Conservation (phyloP, 495 filamentous ascomycete species). For the Neurospora tetraspora region DNA sequence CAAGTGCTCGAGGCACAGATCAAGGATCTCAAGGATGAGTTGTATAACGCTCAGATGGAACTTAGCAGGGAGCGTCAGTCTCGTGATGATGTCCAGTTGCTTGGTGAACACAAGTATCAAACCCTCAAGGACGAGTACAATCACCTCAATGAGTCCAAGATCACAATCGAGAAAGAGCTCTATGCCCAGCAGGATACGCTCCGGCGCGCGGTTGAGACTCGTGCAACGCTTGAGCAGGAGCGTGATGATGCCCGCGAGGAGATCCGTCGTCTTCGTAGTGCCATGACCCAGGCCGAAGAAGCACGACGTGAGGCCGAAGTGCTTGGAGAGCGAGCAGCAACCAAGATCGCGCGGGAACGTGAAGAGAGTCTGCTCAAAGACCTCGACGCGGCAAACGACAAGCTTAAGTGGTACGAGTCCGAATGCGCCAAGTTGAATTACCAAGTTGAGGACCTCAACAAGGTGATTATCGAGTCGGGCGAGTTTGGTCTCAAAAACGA, state of each 20-base stretch:
- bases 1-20: constrained; percentile 83
- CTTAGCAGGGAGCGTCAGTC: constrained; percentile 88
- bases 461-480: constrained; percentile 79
- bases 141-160: constrained; percentile 87
- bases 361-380: constrained; percentile 69
- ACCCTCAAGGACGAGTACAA: constrained; percentile 77
- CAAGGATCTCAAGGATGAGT: constrained; percentile 71
- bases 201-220: constrained; percentile 74
- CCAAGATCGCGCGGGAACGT: constrained; percentile 69
- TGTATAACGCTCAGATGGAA: constrained; percentile 78
- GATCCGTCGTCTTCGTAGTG: constrained; percentile 69
- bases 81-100: constrained; percentile 88
- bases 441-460: constrained; percentile 71
- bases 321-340: constrained; percentile 68
- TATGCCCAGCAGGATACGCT: constrained; percentile 95
- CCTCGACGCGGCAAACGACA: constrained; percentile 58
- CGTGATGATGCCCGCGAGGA: constrained; percentile 84
- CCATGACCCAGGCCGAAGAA: constrained; percentile 74
- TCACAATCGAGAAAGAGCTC: constrained; percentile 95
- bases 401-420: constrained; percentile 61
- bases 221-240: constrained; percentile 67
- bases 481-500: constrained; percentile 80
- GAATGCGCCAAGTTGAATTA: constrained; percentile 64
- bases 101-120: constrained; percentile 78
- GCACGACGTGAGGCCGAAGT: constrained; percentile 74